Base-by-base conservation (phyloP, 1,139 yeast species). In the Arxiozyma heterogenica region DNA sequence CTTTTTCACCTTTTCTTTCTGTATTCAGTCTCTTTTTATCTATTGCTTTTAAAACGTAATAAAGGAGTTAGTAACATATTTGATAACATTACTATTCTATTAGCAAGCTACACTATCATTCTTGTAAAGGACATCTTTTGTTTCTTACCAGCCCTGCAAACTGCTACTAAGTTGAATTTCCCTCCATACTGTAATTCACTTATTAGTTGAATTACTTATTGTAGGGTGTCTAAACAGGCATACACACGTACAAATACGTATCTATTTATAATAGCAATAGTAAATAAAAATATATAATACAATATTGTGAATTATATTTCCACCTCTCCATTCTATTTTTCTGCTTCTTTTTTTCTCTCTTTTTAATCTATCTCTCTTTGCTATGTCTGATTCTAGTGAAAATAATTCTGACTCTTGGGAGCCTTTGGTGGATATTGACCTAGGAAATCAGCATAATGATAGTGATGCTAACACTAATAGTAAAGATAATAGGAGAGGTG, bases 361-460 rank as follows among this genome's bases (percentile, higher is more conserved):
- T 27, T 27, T 27, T 27, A 27, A 7, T 8, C 30, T 27, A 27
- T 27, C 30, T 27, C 11, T 34, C 39, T 34, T 34, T 34, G 47
- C 41, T 23, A 43, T 42, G 46, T 41, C 51, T 20, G 47, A 30
- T 17, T 17, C 18, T 3, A 47, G 43, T 42, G 53, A 51, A 17
- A 45, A 47, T n/a, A 49, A 53, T 15, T 53, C 44, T 42, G 51
- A 48, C 30, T 46, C 51, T 17, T 59, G 61, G 62, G 61, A 55
- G 42, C 60, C 63, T 17, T 57, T 59, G 5, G 53, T 56, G n/a
- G n/a, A 34, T 34, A 34, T 15, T 34, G 55, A 51, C 18, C 55
- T 54, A n/a, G 53, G 49, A 27, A 41, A 47, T 34, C 25, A 39
- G 5, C 38, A 30, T 27, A 39, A 41, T 11, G 38, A 41, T 11